Evolutionary conservation across 1,139 yeast genomes (phyloP).

Genomic region (Yamadazyma atmosphaerica): DNA sequence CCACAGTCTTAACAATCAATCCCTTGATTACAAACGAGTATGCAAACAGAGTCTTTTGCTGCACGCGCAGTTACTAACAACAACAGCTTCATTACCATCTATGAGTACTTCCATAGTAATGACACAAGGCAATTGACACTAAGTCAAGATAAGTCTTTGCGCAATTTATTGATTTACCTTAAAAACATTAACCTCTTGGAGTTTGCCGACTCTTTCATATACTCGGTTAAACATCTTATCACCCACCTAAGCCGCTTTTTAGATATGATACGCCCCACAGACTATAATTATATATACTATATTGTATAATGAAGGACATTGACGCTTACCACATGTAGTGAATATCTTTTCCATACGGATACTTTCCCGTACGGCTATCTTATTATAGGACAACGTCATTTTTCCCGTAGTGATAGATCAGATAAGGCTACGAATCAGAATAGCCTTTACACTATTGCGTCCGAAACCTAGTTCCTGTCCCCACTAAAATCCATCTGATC

Average conservation of each 20-base stretch:
- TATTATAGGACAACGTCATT: no score
- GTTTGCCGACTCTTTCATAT: conserved; percentile 2
- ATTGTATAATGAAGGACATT: neutral
- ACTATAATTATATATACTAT: neutral
- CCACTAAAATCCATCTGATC: no score
- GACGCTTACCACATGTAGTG: no score
- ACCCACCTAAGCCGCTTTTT: conserved; percentile 1
- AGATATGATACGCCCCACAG: neutral
- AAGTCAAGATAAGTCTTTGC: conserved; percentile 7
- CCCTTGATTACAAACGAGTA: conserved; percentile 5
- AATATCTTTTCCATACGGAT: no score
- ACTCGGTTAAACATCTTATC: conserved; percentile 1
- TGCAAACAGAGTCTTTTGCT: conserved; percentile 1
- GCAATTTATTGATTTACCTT: conserved; percentile 9
- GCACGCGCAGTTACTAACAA: conserved; percentile 2
- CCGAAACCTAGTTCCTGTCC: no score
- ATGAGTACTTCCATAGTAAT: conserved; percentile 1
- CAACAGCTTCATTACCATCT: conserved; percentile 2
- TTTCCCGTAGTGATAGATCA: no score
- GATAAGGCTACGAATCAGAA: no score
- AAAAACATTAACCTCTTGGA: conserved; percentile 8
- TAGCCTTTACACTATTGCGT: no score
- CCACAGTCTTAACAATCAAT: neutral
- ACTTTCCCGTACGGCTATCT: no score
- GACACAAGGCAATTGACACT: neutral